Evolutionary conservation across 2,329 filamentous ascomycete species (phyloP).

Genomic region (Eutypa lata): DNA sequence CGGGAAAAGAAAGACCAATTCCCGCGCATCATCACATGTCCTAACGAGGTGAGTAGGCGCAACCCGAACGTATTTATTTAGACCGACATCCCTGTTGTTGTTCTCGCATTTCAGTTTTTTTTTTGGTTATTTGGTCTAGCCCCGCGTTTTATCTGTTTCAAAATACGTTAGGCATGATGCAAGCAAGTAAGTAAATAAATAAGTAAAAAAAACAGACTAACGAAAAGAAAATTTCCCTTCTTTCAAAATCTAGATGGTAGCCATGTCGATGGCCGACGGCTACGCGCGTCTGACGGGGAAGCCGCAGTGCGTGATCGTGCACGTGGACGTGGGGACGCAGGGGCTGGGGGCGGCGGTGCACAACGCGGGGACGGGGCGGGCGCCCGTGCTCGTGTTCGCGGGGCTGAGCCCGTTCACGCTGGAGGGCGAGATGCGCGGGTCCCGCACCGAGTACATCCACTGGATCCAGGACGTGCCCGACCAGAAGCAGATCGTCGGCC

Average conservation of each 20-base stretch:
- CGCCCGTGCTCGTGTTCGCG: slow-evolving; percentile 74
- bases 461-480: slow-evolving; percentile 85
- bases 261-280: slow-evolving; percentile 80
- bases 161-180: no score
- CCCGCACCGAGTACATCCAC: slow-evolving; percentile 80
- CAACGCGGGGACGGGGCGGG: slow-evolving; percentile 72
- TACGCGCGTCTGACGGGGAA: slow-evolving; percentile 70
- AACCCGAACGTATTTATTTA: no score
- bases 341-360: slow-evolving; percentile 75
- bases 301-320: slow-evolving; percentile 74
- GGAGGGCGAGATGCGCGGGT: slow-evolving; percentile 73
- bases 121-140: no score
- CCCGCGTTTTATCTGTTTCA: no score
- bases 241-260: slow-evolving; percentile 63
- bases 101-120: no score
- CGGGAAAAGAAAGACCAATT: slow-evolving; percentile 63
- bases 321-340: slow-evolving; percentile 81
- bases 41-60: slow-evolving; percentile 66
- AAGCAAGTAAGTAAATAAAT: no score
- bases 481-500: slow-evolving; percentile 74
- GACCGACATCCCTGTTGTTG: no score
- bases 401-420: slow-evolving; percentile 74
- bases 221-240: no score
- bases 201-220: no score
- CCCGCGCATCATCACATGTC: slow-evolving; percentile 73